These are phyloP conservation scores for Diaporthe velutina DNA, from an alignment of 2,329 filamentous ascomycete genomes.

Conservation along the genomic window DNA sequence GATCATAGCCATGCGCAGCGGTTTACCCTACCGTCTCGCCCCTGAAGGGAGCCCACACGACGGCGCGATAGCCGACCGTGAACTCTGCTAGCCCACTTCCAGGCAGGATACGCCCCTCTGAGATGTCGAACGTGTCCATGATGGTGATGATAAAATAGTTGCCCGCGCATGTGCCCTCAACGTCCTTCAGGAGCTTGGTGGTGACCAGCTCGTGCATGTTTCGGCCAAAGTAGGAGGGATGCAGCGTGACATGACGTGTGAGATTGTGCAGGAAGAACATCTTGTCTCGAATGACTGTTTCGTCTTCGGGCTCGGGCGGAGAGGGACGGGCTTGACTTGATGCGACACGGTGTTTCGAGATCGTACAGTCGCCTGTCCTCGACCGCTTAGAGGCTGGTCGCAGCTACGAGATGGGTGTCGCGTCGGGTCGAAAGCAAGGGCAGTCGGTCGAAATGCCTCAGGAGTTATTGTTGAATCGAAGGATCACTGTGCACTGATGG, in stretches of 20 bases:
- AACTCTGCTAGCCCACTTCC: constrained; percentile 94
- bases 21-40: constrained; percentile 83
- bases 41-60: constrained; percentile 98
- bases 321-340: neutral
- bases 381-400: neutral
- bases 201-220: constrained; percentile 94
- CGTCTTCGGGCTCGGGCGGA: neutral
- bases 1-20: constrained; percentile 21
- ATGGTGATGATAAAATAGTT: constrained; percentile 98
- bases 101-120: constrained; percentile 91
- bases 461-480: neutral
- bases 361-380: neutral
- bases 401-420: constrained; percentile 4
- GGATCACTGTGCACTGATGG: neutral
- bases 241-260: constrained; percentile 92
- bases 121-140: constrained; percentile 96
- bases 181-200: constrained; percentile 89
- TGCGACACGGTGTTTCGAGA: neutral
- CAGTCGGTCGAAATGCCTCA: neutral
- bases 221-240: constrained; percentile 96
- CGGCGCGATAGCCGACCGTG: constrained; percentile 92
- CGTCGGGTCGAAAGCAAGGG: neutral
- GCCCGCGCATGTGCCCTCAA: constrained; percentile 94
- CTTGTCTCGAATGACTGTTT: constrained; percentile 44
- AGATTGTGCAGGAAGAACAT: constrained; percentile 99